Base-by-base conservation (phyloP, 1,139 yeast genomes). In the Debaryomyces fabryi region DNA sequence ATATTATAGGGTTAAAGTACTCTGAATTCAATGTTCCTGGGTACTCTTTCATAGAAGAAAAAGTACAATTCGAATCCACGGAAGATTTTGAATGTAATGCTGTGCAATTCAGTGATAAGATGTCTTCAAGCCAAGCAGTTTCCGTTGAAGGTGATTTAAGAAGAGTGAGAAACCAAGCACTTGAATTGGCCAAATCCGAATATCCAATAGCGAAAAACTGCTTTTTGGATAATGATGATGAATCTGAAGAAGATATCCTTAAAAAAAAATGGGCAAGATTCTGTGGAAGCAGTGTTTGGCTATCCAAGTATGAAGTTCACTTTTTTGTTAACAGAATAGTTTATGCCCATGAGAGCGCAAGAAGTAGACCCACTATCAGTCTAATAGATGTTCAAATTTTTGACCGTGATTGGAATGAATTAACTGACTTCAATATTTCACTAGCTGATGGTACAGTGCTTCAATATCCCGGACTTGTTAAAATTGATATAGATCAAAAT, bases 231-330 rank as follows among this genome's bases (percentile, higher is more conserved):
- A 44, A 45, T 8, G 38, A 42, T 12, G 43, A 27, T 13, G 55
- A 50, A 39, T n/a, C 29, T 15, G 57, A 52, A 29, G 36, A 53
- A 9, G 46, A 47, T 10, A 52, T 56, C 15, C 23, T 57, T 12
- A 35, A 42, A 7, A 36, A 37, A 3, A 52, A 54, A 36, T 57
- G 61, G 61, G 47, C 35, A 18, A 52, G 55, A n/a, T 57, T 57
- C 34, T 53, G 57, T 36, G 59, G 59, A 6, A 54, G 58, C 18
- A 49, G 58, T 29, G 58, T 56, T 33, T 57, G 61, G 60, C 46
- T 57, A 33, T 44, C 56, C 8, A 51, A 57, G 43, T 46, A 57
- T 40, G 48, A 57, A 20, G 58, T 57, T 13, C 56, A 57, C 42
- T 56, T 57, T 45, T 50, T 53, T 45, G 58, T 55, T n/a, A 53